Conservation (phyloP, 257 asterid species). For the Thymus quinquecostatus region DNA sequence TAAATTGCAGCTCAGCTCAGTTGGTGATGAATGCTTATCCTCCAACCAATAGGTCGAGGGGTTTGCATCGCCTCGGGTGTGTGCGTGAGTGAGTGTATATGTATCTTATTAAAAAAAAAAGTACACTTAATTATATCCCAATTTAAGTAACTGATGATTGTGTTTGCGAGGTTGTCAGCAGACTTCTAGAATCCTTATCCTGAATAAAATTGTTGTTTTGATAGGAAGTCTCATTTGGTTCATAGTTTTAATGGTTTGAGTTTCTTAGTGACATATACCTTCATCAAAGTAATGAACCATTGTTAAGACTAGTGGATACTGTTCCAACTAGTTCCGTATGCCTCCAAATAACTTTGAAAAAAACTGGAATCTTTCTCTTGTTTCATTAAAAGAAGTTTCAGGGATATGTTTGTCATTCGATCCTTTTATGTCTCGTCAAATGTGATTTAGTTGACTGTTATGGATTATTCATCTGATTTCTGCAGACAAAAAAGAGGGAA, state of each 20-base stretch:
- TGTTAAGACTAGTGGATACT: neutral
- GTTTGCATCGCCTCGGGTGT: too few species aligned
- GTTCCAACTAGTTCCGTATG: neutral
- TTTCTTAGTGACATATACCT: neutral
- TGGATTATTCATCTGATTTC: too few species aligned
- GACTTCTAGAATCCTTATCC: neutral
- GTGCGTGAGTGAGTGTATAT: too few species aligned
- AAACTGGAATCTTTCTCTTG: neutral
- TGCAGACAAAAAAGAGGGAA: too few species aligned
- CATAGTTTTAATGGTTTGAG: neutral
- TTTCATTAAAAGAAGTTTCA: constrained; percentile 9
- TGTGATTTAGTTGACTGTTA: too few species aligned
- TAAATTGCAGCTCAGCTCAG: too few species aligned
- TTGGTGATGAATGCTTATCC: too few species aligned
- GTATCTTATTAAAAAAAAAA: neutral
- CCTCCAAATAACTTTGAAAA: too few species aligned
- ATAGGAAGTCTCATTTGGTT: constrained; percentile 3
- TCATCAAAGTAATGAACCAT: neutral
- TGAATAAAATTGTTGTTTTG: neutral
- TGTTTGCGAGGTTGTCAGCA: neutral
- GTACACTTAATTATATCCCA: neutral
- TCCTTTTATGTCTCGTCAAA: too few species aligned
- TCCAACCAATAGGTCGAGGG: too few species aligned
- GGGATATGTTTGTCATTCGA: neutral
- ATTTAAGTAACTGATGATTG: neutral